A percentile compares a stretch with the other conserved stretches of the same genome.
Evolutionary conservation across 2,329 filamentous ascomycete species (phyloP).

Genomic region (Trichophyton schoenleinii): DNA sequence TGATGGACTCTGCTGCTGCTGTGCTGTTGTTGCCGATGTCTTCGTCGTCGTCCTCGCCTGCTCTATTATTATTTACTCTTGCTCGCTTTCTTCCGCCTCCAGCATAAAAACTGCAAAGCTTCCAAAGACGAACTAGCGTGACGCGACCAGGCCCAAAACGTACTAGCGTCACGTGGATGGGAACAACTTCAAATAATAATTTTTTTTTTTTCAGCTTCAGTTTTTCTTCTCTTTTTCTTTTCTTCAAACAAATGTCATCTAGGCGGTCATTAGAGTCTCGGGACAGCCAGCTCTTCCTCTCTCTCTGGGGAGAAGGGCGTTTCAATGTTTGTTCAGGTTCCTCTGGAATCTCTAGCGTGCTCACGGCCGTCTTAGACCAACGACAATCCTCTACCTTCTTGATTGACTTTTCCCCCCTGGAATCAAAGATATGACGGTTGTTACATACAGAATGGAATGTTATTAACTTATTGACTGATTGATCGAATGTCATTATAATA

Average conservation of each 20-base stretch:
- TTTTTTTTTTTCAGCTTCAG: background rate
- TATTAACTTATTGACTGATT: too few species aligned
- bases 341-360: constrained; percentile 75
- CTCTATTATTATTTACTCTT: background rate
- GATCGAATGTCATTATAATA: background rate
- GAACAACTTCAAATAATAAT: background rate
- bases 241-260: constrained; percentile 42
- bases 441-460: constrained; percentile 28
- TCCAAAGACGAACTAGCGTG: constrained; percentile 4
- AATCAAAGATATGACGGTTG: constrained; percentile 21
- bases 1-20: background rate
- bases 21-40: background rate
- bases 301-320: constrained; percentile 20
- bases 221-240: constrained; percentile 20
- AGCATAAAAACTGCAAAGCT: background rate
- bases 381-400: constrained; percentile 55
- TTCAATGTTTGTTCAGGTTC: constrained; percentile 89
- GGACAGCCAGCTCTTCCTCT: constrained; percentile 50
- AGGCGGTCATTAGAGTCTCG: constrained; percentile 99
- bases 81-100: background rate
- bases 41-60: constrained; percentile 5
- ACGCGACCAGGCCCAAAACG: constrained; percentile 19
- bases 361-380: constrained; percentile 91
- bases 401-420: constrained; percentile 45
- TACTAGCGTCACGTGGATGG: constrained; percentile 20